phyloP scores from a whole-genome alignment of 805 yeast species.

The Candida tallmaniae region DNA sequence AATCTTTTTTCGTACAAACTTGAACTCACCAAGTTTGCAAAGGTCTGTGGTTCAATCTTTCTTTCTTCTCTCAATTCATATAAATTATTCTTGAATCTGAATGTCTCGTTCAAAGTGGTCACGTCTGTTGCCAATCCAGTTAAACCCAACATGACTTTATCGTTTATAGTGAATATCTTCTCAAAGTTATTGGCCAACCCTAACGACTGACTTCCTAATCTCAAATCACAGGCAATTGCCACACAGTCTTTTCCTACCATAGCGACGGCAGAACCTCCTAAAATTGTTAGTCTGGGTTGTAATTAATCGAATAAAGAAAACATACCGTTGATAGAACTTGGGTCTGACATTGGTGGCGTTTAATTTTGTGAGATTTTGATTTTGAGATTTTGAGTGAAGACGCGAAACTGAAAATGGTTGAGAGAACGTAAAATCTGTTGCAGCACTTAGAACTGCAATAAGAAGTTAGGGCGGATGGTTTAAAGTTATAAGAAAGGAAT shows the following conservation, averaged over 20 bases:
- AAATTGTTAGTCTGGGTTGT: slow-evolving; percentile 11
- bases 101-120: slow-evolving; percentile 72
- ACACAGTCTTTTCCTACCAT: slow-evolving; percentile 99
- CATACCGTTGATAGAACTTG: slow-evolving; percentile 65
- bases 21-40: slow-evolving; percentile 88
- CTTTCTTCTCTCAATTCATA: slow-evolving; percentile 91
- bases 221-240: slow-evolving; percentile 93
- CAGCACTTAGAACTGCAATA: too few species aligned
- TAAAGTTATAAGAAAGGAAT: too few species aligned
- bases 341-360: slow-evolving; percentile 57
- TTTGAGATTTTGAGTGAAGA: too few species aligned
- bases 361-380: too few species aligned
- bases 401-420: too few species aligned
- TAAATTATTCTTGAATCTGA: slow-evolving; percentile 80
- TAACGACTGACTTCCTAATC: slow-evolving; percentile 89
- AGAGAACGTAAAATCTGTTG: too few species aligned
- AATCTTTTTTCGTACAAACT: slow-evolving; percentile 86
- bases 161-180: slow-evolving; percentile 79
- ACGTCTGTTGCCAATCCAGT: slow-evolving; percentile 97
- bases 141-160: slow-evolving; percentile 79
- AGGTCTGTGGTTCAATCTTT: slow-evolving; percentile 84
- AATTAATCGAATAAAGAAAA: background rate
- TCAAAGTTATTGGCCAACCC: slow-evolving; percentile 93
- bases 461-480: too few species aligned
- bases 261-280: slow-evolving; percentile 92